A percentile compares a stretch with the other conserved stretches of the same genome.
phyloP scores from a whole-genome alignment of 305 asterid genomes.

The Fraxinus ornus region DNA sequence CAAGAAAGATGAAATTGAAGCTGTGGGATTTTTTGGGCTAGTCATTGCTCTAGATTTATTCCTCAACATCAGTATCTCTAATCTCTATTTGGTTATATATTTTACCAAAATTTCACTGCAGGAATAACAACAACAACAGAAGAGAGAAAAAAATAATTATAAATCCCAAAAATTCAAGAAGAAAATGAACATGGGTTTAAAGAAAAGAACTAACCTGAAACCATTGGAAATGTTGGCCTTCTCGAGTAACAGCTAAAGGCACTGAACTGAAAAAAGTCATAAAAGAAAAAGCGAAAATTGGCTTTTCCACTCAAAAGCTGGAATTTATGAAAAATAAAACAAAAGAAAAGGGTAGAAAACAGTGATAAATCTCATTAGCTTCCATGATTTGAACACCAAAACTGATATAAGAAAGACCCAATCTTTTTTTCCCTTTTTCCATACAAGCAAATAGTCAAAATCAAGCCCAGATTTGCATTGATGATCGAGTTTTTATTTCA shows the following conservation, averaged over 20 bases:
- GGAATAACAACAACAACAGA: background rate
- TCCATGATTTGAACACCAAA: conserved; percentile 46
- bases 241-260: conserved; percentile 33
- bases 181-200: background rate
- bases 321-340: conserved; percentile 17
- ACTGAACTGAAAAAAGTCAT: conserved; percentile 11
- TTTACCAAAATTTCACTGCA: conserved; percentile 27
- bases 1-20: conserved; percentile 61
- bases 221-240: conserved; percentile 25
- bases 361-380: conserved; percentile 59
- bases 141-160: background rate
- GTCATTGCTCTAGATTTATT: conserved; percentile 74
- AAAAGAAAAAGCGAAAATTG: conserved; percentile 31
- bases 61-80: conserved; percentile 47
- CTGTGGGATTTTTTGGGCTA: conserved; percentile 44
- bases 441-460: background rate
- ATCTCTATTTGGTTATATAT: background rate
- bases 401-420: conserved; percentile 22
- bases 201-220: conserved; percentile 35
- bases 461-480: background rate
- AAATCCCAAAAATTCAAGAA: background rate
- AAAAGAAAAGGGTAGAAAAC: conserved; percentile 7
- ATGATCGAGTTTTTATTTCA: background rate
- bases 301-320: conserved; percentile 24
- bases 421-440: conserved; percentile 16